These are phyloP conservation scores for Pseudonitzschia delicatissima DNA, from an alignment of 108 stramenopile species.

Conservation along the genomic window DNA sequence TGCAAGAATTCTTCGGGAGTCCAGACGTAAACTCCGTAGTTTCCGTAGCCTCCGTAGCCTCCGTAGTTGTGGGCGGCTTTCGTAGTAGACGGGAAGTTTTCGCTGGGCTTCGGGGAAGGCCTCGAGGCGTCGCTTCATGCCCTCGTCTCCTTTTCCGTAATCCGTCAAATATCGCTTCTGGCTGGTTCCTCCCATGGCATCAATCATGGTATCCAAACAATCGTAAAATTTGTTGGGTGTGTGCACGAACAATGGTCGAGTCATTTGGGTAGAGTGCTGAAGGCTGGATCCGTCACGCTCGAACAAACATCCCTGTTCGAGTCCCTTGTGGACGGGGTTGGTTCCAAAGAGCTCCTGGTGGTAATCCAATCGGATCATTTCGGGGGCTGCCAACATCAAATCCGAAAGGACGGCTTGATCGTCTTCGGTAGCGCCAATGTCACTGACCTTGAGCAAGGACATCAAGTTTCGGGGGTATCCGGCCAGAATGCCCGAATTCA, in stretches of 20 bases:
- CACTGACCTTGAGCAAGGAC: not conserved
- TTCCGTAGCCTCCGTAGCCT: not conserved
- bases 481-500: constrained; percentile 11
- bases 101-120: not conserved
- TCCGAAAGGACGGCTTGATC: constrained; percentile 17
- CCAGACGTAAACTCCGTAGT: not conserved
- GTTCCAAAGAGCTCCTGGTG: constrained; percentile 21
- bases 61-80: not conserved
- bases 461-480: constrained; percentile 3
- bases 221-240: constrained; percentile 19
- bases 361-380: constrained; percentile 18
- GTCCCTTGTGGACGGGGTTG: constrained; percentile 1
- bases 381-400: constrained; percentile 2
- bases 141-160: not conserved
- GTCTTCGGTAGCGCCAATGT: constrained; percentile 11
- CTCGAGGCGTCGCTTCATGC: not conserved
- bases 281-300: constrained; percentile 3
- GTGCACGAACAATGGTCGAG: constrained; percentile 19
- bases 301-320: not conserved
- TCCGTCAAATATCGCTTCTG: constrained; percentile 8
- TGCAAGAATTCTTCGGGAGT: too few species aligned
- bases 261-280: not conserved
- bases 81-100: not conserved
- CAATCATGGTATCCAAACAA: constrained; percentile 20
- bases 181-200: constrained; percentile 17